Evolutionary conservation across 257 asterid genomes (phyloP), one percentile per base, ranked within the genome.

Genomic region (Apocynum venetum): DNA sequence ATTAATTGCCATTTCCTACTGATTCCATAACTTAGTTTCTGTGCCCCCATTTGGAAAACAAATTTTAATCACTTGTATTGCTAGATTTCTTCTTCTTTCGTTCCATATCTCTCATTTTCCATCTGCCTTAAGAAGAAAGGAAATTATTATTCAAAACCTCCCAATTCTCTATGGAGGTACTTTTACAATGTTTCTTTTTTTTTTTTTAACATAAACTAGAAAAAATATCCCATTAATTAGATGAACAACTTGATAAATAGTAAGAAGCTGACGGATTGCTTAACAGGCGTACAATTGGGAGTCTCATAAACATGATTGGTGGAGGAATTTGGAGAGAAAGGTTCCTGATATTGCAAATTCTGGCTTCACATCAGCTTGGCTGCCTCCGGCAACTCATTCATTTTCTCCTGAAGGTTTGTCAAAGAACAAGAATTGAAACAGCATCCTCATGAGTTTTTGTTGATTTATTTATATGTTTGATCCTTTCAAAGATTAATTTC

Each of bases 271-370:
- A 79, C 67, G 20, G 76, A 46, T 87, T 82, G 67, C 78, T 83
- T 80, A 12, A 61, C 88, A 95, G 99, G 99, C 97, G 60, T 95
- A 90, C 87, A 88, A 91, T 80, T 95, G 98, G 99, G 99, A 95
- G 82, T 95, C 99, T 59, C 97, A 90, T 67, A 95, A 95, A 76
- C 87, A 93, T 81, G 89, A 91, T 74, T 95, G 99, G 97, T 95
- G 99, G 99, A 89, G 78, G 80, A 91, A 82, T 72, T 87, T 93
- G 73, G 99, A 91, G 83, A 82, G 35, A 59, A 93, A 88, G 85
- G 91, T 95, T 79, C 88, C 93, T 57, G 99, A 93, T 91, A 95
- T 95, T 25, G 92, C 96, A 64, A 86, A 88, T 81, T 88, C 98
- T 80, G 98, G 98, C 72, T 93, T 95, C 80, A 93, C 98, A 57